Percentiles rank a stretch among this genome's conserved stretches.
Evolutionary conservation across 169 alveolate species (phyloP).

Genomic region (Cryptosporidium sp.): DNA sequence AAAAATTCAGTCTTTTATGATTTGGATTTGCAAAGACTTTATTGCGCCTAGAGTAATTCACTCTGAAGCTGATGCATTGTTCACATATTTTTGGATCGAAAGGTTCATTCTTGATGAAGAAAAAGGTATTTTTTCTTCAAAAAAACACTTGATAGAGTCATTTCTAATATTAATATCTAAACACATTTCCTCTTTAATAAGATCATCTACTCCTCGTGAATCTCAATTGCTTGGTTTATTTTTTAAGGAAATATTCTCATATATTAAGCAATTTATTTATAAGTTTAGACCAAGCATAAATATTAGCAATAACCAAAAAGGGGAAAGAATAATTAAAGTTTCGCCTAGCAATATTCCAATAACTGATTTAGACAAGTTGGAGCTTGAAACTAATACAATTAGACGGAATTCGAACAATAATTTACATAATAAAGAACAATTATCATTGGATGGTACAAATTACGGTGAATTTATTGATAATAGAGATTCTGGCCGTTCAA

Average conservation of each 20-base stretch:
- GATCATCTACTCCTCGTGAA: slow-evolving; percentile 61
- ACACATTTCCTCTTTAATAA: slow-evolving; percentile 19
- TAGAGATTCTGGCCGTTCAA: not conserved
- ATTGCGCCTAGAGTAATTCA: slow-evolving; percentile 62
- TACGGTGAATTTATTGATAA: not conserved
- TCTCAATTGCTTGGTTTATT: slow-evolving; percentile 53
- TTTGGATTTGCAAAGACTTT: slow-evolving; percentile 45
- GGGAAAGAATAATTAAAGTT: not conserved
- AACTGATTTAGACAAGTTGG: not conserved
- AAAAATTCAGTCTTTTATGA: slow-evolving; percentile 20
- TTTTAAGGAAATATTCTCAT: slow-evolving; percentile 31
- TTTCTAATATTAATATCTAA: slow-evolving; percentile 14
- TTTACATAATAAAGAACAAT: not conserved
- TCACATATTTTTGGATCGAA: slow-evolving; percentile 55
- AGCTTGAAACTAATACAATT: not conserved
- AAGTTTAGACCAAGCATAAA: not conserved
- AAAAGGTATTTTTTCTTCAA: slow-evolving; percentile 27
- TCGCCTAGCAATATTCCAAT: not conserved
- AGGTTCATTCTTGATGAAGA: slow-evolving; percentile 11
- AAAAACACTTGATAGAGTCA: not conserved
- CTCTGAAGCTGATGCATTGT: slow-evolving; percentile 58
- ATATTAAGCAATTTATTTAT: not conserved
- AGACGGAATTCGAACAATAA: not conserved
- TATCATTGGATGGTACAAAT: not conserved
- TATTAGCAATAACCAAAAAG: not conserved